Evolutionary conservation across 768 basidiomycete species (phyloP).

Genomic region (Hypholoma fasciculare): DNA sequence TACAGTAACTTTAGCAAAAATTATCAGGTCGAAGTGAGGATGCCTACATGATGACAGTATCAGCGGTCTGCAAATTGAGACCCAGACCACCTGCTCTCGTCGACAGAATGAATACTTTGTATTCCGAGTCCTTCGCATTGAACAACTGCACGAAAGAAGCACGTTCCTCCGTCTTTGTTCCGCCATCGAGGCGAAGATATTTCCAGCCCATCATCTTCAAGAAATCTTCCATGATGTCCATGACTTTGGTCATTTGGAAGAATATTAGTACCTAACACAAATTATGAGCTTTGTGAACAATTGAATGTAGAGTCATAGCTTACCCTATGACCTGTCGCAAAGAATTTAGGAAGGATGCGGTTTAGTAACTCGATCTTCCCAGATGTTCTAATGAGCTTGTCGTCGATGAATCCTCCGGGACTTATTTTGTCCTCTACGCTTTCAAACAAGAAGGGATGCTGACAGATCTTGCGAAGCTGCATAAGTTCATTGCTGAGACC

Average conservation of each 20-base stretch:
- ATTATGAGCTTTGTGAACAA: background rate
- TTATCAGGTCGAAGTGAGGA: no score
- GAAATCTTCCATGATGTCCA: conserved; percentile 98
- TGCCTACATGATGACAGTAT: conserved; percentile 91
- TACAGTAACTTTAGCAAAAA: conserved; percentile 21
- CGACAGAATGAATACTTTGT: conserved; percentile 90
- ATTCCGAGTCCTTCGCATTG: conserved; percentile 87
- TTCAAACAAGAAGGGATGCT: conserved; percentile 96
- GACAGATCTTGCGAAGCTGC: conserved; percentile 97
- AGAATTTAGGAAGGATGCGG: conserved; percentile 93
- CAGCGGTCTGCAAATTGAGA: conserved; percentile 93
- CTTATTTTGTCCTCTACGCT: conserved; percentile 95
- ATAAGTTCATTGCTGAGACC: conserved; percentile 94
- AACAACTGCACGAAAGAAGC: conserved; percentile 83
- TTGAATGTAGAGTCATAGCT: conserved; percentile 15
- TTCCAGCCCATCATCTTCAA: conserved; percentile 85
- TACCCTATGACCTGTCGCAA: conserved; percentile 87
- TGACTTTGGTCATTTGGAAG: conserved; percentile 99
- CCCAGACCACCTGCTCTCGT: conserved; percentile 93
- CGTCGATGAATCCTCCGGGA: conserved; percentile 77
- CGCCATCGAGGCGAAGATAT: conserved; percentile 92
- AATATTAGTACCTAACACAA: conserved; percentile 84
- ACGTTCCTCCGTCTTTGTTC: conserved; percentile 94
- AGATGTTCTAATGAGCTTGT: conserved; percentile 80
- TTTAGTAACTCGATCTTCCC: conserved; percentile 94